A percentile compares a stretch with the other conserved stretches of the same genome.
phyloP scores from a whole-genome alignment of 2,329 filamentous ascomycete species.

The Pseudogymnoascus sp. region DNA sequence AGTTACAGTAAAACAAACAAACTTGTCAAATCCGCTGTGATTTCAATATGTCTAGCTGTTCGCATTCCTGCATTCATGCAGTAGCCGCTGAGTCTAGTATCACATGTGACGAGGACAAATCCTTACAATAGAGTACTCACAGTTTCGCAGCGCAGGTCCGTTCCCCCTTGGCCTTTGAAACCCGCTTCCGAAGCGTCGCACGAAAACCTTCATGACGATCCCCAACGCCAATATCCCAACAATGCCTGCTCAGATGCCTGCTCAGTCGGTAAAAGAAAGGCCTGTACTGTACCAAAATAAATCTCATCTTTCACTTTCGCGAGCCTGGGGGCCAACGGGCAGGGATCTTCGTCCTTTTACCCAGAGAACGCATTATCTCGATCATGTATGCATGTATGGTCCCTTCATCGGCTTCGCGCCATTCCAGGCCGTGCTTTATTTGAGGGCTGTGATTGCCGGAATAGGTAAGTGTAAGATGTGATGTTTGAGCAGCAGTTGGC shows the following conservation, averaged over 20 bases:
- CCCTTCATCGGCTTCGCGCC: background rate
- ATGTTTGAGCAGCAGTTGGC: background rate
- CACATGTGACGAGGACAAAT: background rate
- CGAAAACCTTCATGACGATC: conserved; percentile 7
- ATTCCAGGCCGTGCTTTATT: conserved; percentile 4
- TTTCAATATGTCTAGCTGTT: background rate
- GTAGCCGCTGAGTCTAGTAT: background rate
- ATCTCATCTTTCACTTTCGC: background rate
- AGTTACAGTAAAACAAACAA: conserved; percentile 5
- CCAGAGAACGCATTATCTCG: conserved; percentile 1
- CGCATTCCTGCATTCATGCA: conserved; percentile 3
- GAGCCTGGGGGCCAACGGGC: background rate
- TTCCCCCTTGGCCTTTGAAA: background rate
- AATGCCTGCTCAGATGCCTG: background rate
- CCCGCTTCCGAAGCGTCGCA: conserved; percentile 3
- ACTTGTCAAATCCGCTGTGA: background rate
- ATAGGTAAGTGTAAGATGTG: background rate
- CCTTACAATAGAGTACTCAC: background rate
- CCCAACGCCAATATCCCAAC: background rate
- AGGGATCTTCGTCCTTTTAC: background rate
- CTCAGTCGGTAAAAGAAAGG: background rate
- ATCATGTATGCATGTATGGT: conserved; percentile 1
- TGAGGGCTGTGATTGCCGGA: background rate
- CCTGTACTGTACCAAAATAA: conserved; percentile 1
- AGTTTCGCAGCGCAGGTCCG: background rate